Evolutionary conservation across 179 eudicot genomes (phyloP).

Genomic region (Gypsophila paniculata): DNA sequence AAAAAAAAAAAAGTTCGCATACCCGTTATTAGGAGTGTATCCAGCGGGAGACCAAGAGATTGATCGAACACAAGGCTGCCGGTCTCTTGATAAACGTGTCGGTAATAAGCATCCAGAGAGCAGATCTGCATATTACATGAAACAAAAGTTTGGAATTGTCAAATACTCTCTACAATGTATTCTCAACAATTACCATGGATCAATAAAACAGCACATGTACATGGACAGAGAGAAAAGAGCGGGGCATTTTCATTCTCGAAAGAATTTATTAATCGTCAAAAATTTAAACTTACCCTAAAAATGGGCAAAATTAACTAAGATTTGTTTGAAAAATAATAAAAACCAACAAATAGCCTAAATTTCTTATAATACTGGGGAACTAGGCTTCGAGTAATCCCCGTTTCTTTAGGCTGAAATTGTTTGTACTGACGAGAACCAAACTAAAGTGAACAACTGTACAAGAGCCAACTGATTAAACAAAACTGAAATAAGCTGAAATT

Average conservation of each 20-base stretch:
- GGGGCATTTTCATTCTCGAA: no score
- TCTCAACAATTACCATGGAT: not conserved
- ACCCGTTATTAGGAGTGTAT: conserved; percentile 70
- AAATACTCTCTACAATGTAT: not conserved
- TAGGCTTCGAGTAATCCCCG: not conserved
- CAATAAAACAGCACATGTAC: not conserved
- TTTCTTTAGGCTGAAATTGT: no score
- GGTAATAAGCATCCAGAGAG: conserved; percentile 59
- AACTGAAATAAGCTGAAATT: no score
- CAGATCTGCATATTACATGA: conserved; percentile 46
- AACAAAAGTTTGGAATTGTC: conserved; percentile 6
- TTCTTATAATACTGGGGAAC: not conserved
- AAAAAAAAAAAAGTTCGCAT: conserved; percentile 1
- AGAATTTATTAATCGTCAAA: not conserved
- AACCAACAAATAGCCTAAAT: not conserved
- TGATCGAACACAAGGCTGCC: conserved; percentile 66
- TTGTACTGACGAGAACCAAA: no score
- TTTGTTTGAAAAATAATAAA: not conserved
- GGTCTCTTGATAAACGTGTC: conserved; percentile 55
- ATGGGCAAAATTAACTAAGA: not conserved
- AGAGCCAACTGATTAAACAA: no score
- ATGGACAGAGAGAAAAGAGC: not conserved
- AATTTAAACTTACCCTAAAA: not conserved
- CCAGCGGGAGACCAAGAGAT: conserved; percentile 89
- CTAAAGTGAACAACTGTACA: no score